phyloP scores from a whole-genome alignment of 2,329 filamentous ascomycete species.

The Cytospora piceae region DNA sequence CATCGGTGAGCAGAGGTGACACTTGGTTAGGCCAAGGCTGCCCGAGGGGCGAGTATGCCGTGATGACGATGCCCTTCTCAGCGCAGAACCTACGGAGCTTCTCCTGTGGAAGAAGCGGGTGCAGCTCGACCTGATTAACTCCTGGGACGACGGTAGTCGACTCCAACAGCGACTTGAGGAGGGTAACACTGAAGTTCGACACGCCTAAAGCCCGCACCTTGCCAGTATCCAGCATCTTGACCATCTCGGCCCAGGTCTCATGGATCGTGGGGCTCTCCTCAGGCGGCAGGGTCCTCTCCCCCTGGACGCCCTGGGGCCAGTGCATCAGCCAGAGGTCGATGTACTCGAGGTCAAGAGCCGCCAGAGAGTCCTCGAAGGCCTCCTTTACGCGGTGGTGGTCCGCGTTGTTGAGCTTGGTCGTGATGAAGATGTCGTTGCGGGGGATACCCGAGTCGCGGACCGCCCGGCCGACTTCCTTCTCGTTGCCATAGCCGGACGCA shows the following conservation, averaged over 20 bases:
- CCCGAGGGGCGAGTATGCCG: constrained; percentile 63
- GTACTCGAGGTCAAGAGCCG: constrained; percentile 56
- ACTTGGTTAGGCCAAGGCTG: constrained; percentile 15
- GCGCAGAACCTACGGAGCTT: constrained; percentile 64
- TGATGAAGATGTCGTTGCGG: constrained; percentile 40
- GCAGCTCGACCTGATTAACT: constrained; percentile 65
- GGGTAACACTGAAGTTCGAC: constrained; percentile 69
- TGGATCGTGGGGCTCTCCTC: constrained; percentile 23
- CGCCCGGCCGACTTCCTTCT: constrained; percentile 39
- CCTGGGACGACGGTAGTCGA: constrained; percentile 51
- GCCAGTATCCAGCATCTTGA: constrained; percentile 55
- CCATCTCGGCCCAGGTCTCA: constrained; percentile 30
- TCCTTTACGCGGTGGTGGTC: constrained; percentile 38
- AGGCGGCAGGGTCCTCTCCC: constrained; percentile 9
- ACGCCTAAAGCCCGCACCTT: constrained; percentile 70
- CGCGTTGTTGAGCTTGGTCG: constrained; percentile 39
- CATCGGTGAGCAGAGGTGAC: constrained; percentile 30
- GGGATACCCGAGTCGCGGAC: constrained; percentile 41
- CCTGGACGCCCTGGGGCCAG: constrained; percentile 26
- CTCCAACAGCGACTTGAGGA: constrained; percentile 67
- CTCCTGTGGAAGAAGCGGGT: constrained; percentile 53
- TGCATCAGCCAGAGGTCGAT: constrained; percentile 59
- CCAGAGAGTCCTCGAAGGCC: constrained; percentile 38
- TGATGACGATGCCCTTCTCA: constrained; percentile 66
- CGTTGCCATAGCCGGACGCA: constrained; percentile 36